These are phyloP conservation scores for Coniochaeta sp. DNA, from an alignment of 2,329 filamentous ascomycete genomes.

Conservation along the genomic window DNA sequence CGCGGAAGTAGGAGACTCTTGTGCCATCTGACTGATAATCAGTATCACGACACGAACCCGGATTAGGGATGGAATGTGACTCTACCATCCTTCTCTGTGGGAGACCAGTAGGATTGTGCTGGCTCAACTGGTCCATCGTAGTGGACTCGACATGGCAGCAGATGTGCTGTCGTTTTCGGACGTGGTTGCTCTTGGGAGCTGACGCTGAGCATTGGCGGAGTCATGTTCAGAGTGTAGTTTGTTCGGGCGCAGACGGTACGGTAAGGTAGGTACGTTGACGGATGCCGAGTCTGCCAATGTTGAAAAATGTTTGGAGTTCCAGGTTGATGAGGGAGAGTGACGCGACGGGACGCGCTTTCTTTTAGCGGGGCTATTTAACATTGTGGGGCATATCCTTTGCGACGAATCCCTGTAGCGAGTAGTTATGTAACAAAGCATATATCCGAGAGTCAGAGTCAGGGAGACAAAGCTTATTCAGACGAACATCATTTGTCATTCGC, in stretches of 20 bases:
- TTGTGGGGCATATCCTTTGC: no score
- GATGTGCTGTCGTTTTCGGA: constrained; percentile 51
- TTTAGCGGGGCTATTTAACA: background rate
- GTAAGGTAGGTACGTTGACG: no score
- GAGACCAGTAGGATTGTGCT: constrained; percentile 63
- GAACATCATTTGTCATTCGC: no score
- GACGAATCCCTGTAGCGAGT: no score
- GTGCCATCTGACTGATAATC: constrained; percentile 33
- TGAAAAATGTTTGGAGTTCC: background rate
- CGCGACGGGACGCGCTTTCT: constrained; percentile 2
- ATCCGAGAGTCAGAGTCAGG: no score
- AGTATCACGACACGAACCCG: background rate
- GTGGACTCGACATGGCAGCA: constrained; percentile 75
- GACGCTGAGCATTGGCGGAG: constrained; percentile 35
- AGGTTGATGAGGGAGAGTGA: background rate
- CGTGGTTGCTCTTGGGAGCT: constrained; percentile 15
- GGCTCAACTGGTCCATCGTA: constrained; percentile 67
- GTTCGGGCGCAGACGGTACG: no score
- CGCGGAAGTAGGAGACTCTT: constrained; percentile 64
- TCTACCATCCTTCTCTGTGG: constrained; percentile 26
- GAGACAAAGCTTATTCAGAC: no score
- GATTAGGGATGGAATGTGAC: background rate
- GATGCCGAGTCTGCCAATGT: no score
- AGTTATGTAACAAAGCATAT: no score
- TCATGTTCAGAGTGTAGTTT: constrained; percentile 27